Evolutionary conservation across 345 rosid species (phyloP).

Genomic region (Arabis alpina): DNA sequence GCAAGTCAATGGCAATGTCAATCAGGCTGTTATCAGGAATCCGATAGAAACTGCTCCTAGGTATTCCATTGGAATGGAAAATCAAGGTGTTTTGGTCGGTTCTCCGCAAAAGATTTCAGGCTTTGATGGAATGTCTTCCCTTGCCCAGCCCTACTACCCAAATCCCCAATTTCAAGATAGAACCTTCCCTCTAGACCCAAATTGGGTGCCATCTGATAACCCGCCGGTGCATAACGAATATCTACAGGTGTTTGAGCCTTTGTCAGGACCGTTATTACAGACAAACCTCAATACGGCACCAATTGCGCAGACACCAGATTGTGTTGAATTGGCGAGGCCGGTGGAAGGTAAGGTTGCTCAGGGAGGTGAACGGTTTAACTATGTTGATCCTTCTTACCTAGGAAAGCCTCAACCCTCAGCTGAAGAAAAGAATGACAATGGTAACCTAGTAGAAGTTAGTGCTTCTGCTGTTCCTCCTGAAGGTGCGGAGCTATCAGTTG

Average conservation of each 20-base stretch:
- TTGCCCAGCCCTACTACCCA: conserved; percentile 51
- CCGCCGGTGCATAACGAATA: conserved; percentile 38
- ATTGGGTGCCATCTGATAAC: conserved; percentile 45
- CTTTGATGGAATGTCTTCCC: conserved; percentile 52
- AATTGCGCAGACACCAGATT: conserved; percentile 24
- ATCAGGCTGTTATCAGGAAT: conserved; percentile 51
- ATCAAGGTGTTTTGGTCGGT: conserved; percentile 56
- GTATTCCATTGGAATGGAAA: conserved; percentile 52
- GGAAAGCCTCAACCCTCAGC: conserved; percentile 43
- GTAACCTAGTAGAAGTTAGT: conserved; percentile 46
- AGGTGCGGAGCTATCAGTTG: conserved; percentile 53
- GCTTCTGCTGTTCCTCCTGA: conserved; percentile 45
- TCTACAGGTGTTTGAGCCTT: conserved; percentile 40
- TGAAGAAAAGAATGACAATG: conserved; percentile 32
- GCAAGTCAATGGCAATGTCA: conserved; percentile 60
- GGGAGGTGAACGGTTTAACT: conserved; percentile 45
- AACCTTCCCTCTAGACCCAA: conserved; percentile 44
- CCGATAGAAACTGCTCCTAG: conserved; percentile 58
- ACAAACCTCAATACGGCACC: conserved; percentile 36
- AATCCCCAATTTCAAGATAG: conserved; percentile 47
- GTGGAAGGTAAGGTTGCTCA: conserved; percentile 44
- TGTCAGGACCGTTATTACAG: conserved; percentile 42
- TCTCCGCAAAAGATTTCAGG: conserved; percentile 57
- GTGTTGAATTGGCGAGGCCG: conserved; percentile 44
- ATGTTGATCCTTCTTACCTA: conserved; percentile 37